Evolutionary conservation across 345 rosid genomes (phyloP), one percentile per base, ranked within the genome.

Genomic region (Eutrema heterophyllum): DNA sequence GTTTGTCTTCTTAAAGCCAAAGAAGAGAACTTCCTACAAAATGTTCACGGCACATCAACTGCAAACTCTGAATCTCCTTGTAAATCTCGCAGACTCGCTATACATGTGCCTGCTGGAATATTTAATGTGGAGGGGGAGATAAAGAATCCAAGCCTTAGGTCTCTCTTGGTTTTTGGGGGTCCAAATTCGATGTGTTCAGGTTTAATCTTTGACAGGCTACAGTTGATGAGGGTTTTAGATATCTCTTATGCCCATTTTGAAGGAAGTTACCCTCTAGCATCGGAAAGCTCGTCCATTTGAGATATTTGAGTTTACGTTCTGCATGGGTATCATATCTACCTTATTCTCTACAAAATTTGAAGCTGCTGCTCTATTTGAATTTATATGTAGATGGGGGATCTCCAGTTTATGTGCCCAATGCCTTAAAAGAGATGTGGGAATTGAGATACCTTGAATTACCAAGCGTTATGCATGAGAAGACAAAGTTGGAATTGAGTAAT

Each of bases 371-470:
- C 45, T 40, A 40, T 1, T 14, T 40, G 4, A 4, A 12, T 11
- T 4, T 40, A 40, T 0, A 1, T 12, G 1, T 4, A 11, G 1
- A 0, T 4, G n/a, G 2, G 0, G 21, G n/a, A n/a, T n/a, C n/a
- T n/a, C n/a, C n/a, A n/a, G n/a, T n/a, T n/a, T n/a, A n/a, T n/a
- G n/a, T n/a, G n/a, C n/a, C n/a, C n/a, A n/a, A n/a, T n/a, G n/a
- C n/a, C n/a, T n/a, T n/a, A 21, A 21, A 21, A 21, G 21, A 21
- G 45, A 40, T 4, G 45, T 6, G 5, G n/a, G 45, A 40, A 40
- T 40, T 40, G 45, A 40, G n/a, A 12, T 40, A 40, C 44, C 44
- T 40, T 40, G 12, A 11, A 40, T 11, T 40, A 40, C 43, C 43
- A 1, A 5, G 1, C 1, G 4, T 9, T 12, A 11, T 40, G 14